Evolutionary conservation across 768 basidiomycete genomes (phyloP), one percentile per base, ranked within the genome.

Genomic region (Psilocybe cubensis): DNA sequence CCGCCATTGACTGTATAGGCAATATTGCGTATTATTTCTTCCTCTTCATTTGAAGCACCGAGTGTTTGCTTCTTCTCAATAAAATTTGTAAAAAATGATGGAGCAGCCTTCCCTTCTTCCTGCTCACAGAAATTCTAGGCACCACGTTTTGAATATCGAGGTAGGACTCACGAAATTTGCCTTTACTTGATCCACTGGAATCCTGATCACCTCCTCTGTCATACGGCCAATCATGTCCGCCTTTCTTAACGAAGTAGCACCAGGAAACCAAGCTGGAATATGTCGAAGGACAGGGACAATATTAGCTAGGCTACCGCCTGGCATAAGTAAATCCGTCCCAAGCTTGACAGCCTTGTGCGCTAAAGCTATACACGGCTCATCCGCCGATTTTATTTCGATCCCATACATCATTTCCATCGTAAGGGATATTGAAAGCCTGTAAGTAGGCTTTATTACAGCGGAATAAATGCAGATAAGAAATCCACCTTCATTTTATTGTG

Each of bases 311-410:
- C 54, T 54, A 1, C 51, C 53, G 23, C 59, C 43, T 20, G 59
- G 56, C 11, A 48, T 28, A 1, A 58, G 9, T 31, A 70, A 28
- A 56, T 64, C 21, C 52, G 54, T 29, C 52, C 72, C 40, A 52
- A 68, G 55, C 5, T 65, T 47, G n/a, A 69, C 57, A 11, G 70
- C 67, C 17, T 66, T 57, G 29, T 79, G 70, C 3, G 72, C 74
- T 6, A 74, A 60, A 3, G 65, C 47, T 14, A 67, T 44, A 12
- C 42, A 56, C 7, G 50, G 62, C 27, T 65, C 60, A 12, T 65
- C 50, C 1, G 57, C 43, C 3, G 59, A 58, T 12, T 28, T 31
- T 1, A 60, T 43, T 8, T 63, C 54, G 44, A 60, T 60, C 8
- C 66, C 64, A 49, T 67, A 67, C 59, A 62, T 63, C 11, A 58